Percentiles rank a stretch among this genome's conserved stretches.
phyloP scores from a whole-genome alignment of 169 alveolate genomes.

The Plasmodium relictum region DNA sequence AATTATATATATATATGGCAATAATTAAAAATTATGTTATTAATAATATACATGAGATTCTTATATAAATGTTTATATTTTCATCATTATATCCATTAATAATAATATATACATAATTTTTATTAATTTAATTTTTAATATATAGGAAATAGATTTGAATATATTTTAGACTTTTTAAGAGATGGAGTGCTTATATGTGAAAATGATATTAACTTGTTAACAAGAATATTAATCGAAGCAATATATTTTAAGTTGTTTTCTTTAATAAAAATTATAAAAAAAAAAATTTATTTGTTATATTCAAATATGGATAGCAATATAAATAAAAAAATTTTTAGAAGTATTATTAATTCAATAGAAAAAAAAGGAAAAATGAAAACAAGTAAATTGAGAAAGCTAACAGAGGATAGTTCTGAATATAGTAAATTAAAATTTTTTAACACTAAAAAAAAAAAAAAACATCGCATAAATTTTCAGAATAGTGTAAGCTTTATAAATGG shows the following conservation, averaged over 20 bases:
- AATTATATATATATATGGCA: too few species aligned
- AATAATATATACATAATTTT: background rate
- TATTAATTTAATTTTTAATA: background rate
- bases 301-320: conserved; percentile 44
- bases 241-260: conserved; percentile 58
- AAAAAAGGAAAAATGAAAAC: conserved; percentile 19
- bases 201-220: conserved; percentile 52
- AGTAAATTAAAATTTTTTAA: conserved; percentile 32
- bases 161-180: conserved; percentile 46
- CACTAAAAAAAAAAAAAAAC: conserved; percentile 43
- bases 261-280: conserved; percentile 48
- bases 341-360: conserved; percentile 42
- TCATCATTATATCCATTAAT: background rate
- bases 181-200: conserved; percentile 71
- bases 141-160: conserved; percentile 57
- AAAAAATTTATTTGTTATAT: conserved; percentile 41
- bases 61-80: too few species aligned
- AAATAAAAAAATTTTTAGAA: conserved; percentile 45
- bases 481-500: conserved; percentile 5
- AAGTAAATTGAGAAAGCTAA: conserved; percentile 21
- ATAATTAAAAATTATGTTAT: too few species aligned
- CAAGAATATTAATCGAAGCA: conserved; percentile 69
- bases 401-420: conserved; percentile 9
- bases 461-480: background rate
- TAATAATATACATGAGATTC: too few species aligned